Evolutionary conservation across 768 basidiomycete species (phyloP).

Genomic region (Suillus sp.): DNA sequence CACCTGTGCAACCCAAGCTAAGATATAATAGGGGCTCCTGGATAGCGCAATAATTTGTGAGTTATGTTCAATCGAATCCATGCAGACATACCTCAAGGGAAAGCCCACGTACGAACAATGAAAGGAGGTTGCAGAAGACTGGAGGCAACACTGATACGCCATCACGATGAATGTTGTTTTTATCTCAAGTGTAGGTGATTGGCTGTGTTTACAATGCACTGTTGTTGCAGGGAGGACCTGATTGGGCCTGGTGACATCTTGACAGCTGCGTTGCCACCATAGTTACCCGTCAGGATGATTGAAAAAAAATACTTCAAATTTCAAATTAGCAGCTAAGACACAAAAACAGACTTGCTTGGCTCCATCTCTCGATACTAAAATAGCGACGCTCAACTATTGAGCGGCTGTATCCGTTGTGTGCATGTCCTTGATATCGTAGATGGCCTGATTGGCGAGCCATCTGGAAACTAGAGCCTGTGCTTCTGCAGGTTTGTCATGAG

Average conservation of each 20-base stretch:
- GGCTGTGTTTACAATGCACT: conserved; percentile 3
- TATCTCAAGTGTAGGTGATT: background rate
- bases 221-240: background rate
- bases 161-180: conserved; percentile 2
- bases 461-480: conserved; percentile 61
- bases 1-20: conserved; percentile 65
- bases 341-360: background rate
- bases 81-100: background rate
- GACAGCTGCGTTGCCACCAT: background rate
- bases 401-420: background rate
- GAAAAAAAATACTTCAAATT: conserved; percentile 7
- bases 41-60: background rate
- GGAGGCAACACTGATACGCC: background rate
- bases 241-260: background rate
- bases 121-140: background rate
- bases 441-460: conserved; percentile 52
- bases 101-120: conserved; percentile 4
- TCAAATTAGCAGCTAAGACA: background rate
- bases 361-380: background rate
- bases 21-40: conserved; percentile 1
- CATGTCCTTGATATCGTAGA: conserved; percentile 34
- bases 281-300: background rate
- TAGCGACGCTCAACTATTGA: background rate
- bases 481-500: conserved; percentile 69
- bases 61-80: background rate